Evolutionary conservation across 192 early-diverging fungal species (phyloP).

Genomic region (Mortierella claussenii): DNA sequence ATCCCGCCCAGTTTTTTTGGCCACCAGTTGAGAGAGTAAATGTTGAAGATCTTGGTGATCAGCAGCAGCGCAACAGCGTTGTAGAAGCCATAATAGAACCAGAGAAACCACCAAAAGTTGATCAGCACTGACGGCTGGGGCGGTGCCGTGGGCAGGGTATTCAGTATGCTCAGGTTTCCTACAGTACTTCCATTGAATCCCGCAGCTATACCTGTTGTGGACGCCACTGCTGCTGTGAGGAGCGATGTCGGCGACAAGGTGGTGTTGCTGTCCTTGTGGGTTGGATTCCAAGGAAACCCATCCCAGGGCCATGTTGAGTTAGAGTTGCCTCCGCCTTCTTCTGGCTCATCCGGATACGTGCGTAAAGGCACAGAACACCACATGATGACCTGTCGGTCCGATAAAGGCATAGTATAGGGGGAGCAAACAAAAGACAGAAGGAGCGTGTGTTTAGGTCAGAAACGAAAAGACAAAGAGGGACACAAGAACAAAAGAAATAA

Average conservation of each 20-base stretch:
- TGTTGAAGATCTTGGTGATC: conserved; percentile 81
- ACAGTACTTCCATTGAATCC: neutral
- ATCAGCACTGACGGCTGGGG: conserved; percentile 54
- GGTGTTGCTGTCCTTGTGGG: conserved; percentile 1
- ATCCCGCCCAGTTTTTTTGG: conserved; percentile 71
- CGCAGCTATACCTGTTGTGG: conserved; percentile 3
- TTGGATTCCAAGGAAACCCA: conserved; percentile 22
- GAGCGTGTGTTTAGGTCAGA: too few relatives aligned
- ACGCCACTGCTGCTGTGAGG: neutral
- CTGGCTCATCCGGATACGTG: conserved; percentile 38
- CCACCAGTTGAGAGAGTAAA: conserved; percentile 86
- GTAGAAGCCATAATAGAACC: conserved; percentile 82
- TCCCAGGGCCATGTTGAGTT: conserved; percentile 44
- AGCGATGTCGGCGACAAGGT: neutral
- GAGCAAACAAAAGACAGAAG: too few relatives aligned
- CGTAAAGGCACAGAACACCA: conserved; percentile 48
- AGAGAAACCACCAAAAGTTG: conserved; percentile 85
- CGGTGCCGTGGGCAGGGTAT: conserved; percentile 21
- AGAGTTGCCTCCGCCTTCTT: conserved; percentile 13
- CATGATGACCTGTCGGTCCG: conserved; percentile 39
- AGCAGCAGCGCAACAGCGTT: conserved; percentile 77
- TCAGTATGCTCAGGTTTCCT: neutral
- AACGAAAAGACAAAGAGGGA: neutral
- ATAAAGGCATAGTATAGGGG: too few relatives aligned
- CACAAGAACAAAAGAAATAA: neutral